These are phyloP conservation scores for Diaporthe humulicola DNA, from an alignment of 2,329 filamentous ascomycete species.

Conservation along the genomic window DNA sequence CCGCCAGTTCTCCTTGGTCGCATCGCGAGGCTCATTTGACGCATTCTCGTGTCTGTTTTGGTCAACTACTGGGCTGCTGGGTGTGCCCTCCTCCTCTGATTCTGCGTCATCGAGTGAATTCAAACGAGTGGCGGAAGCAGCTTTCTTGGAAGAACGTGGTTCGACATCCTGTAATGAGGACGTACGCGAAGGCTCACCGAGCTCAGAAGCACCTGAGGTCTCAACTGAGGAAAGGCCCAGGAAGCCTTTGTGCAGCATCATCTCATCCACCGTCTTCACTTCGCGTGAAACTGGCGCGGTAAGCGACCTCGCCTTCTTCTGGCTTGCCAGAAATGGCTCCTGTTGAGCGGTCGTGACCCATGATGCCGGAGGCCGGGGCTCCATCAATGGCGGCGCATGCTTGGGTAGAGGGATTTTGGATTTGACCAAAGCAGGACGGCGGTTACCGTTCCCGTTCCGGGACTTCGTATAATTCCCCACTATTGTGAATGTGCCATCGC, in stretches of 20 bases:
- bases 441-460: neutral
- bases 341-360: neutral
- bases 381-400: neutral
- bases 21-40: neutral
- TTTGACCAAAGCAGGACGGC: neutral
- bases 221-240: neutral
- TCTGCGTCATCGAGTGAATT: too few relatives aligned
- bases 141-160: neutral
- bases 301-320: neutral
- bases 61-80: neutral
- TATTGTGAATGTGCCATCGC: conserved; percentile 31
- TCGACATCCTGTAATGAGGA: neutral
- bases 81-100: neutral
- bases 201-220: neutral
- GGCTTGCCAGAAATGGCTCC: neutral
- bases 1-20: conserved; percentile 15
- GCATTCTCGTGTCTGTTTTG: neutral
- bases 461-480: neutral
- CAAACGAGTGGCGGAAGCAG: neutral
- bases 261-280: conserved; percentile 20
- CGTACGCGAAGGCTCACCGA: neutral
- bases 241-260: neutral
- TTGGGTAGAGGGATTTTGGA: conserved; percentile 6
- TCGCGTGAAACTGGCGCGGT: neutral
- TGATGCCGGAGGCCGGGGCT: neutral